A percentile compares a stretch with the other conserved stretches of the same genome.
Evolutionary conservation across 2,329 filamentous ascomycete species (phyloP).

Genomic region (Verticillium alfalfae): DNA sequence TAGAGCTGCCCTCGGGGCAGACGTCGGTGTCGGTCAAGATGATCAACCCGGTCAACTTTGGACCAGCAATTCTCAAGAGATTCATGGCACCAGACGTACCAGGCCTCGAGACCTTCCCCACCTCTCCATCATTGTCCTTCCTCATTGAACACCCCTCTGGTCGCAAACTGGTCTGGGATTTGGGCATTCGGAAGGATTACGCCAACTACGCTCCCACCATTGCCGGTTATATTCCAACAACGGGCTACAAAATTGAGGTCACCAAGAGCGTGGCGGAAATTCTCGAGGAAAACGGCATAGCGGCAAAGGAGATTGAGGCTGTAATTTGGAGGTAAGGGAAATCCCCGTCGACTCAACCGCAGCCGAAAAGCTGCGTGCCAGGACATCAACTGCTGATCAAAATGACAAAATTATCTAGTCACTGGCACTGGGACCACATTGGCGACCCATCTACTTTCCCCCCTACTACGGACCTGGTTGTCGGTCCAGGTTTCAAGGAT

Average conservation of each 20-base stretch:
- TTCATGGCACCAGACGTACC: constrained; percentile 31
- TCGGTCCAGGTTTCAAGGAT: constrained; percentile 45
- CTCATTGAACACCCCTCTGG: constrained; percentile 20
- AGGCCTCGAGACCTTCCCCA: constrained; percentile 23
- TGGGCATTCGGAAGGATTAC: constrained; percentile 22
- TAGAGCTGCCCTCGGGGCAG: constrained; percentile 11
- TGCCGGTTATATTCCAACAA: constrained; percentile 17
- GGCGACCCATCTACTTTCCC: constrained; percentile 45
- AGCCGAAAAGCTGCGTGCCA: too few species aligned
- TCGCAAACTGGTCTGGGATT: constrained; percentile 20
- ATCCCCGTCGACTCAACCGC: too few species aligned
- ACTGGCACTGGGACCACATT: constrained; percentile 47
- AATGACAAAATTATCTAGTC: constrained; percentile 19
- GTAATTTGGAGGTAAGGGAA: constrained; percentile 8
- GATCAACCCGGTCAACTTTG: constrained; percentile 32
- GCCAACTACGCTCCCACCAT: constrained; percentile 18
- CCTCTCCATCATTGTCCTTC: constrained; percentile 21
- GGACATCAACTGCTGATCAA: too few species aligned
- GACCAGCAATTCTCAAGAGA: constrained; percentile 27
- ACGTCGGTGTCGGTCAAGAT: constrained; percentile 20
- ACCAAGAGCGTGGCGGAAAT: constrained; percentile 19
- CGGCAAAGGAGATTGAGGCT: constrained; percentile 4
- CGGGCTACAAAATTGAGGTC: constrained; percentile 17
- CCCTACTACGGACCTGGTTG: constrained; percentile 35
- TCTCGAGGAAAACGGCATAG: constrained; percentile 8